Percentiles rank a stretch among this genome's conserved stretches.
Conservation (phyloP, 2,329 filamentous ascomycete genomes). For the Exophiala oligosperma region DNA sequence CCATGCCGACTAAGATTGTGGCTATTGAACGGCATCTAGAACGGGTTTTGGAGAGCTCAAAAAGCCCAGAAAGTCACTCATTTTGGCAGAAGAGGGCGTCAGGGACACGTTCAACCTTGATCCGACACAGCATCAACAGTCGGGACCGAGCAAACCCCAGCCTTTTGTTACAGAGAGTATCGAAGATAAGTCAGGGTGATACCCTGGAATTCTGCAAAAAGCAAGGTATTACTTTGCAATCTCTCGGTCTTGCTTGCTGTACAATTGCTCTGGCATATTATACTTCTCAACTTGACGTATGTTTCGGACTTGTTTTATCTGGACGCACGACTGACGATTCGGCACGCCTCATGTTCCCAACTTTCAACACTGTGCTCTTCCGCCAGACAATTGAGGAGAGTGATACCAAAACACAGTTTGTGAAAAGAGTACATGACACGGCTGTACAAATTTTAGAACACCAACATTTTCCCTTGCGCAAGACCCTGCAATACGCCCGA, state of each 20-base stretch:
- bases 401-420: slow-evolving; percentile 57
- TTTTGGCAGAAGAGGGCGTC: slow-evolving; percentile 73
- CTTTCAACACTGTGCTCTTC: slow-evolving; percentile 86
- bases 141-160: background rate
- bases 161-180: slow-evolving; percentile 50
- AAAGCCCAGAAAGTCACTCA: slow-evolving; percentile 47
- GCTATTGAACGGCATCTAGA: slow-evolving; percentile 48
- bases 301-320: slow-evolving; percentile 80
- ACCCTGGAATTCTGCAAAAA: slow-evolving; percentile 64
- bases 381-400: slow-evolving; percentile 69
- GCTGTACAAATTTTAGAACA: slow-evolving; percentile 66
- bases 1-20: background rate
- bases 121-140: background rate
- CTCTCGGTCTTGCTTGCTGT: slow-evolving; percentile 75
- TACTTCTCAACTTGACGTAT: slow-evolving; percentile 67
- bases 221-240: slow-evolving; percentile 71
- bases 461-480: slow-evolving; percentile 76
- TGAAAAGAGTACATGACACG: slow-evolving; percentile 72
- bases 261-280: slow-evolving; percentile 66
- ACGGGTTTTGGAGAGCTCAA: slow-evolving; percentile 51
- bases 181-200: slow-evolving; percentile 41
- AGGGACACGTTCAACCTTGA: slow-evolving; percentile 21
- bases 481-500: slow-evolving; percentile 58
- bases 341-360: slow-evolving; percentile 74
- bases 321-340: slow-evolving; percentile 75